phyloP scores from a whole-genome alignment of 2,329 filamentous ascomycete genomes.

The Talaromyces sp. region DNA sequence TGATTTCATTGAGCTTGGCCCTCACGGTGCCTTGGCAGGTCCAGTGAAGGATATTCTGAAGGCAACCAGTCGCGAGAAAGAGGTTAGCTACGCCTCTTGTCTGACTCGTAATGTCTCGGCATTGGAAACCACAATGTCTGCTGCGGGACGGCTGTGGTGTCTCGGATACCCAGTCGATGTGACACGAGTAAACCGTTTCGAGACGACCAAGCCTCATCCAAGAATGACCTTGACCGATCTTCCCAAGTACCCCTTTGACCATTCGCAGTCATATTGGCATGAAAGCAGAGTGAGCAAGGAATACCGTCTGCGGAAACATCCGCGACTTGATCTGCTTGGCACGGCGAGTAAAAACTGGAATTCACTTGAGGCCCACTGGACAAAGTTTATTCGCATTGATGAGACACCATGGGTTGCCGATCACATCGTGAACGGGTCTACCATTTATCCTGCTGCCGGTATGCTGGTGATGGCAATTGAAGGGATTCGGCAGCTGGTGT shows the following conservation, averaged over 20 bases:
- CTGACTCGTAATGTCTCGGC: background rate
- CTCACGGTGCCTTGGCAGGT: no score
- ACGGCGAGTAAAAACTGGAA: background rate
- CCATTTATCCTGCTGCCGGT: no score
- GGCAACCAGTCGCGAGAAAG: no score
- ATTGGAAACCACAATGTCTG: background rate
- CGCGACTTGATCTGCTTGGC: constrained; percentile 27
- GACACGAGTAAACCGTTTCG: background rate
- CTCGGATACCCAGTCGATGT: background rate
- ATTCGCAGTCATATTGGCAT: constrained; percentile 30
- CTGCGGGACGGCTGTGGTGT: background rate
- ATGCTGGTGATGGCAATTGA: no score
- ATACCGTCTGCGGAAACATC: constrained; percentile 23
- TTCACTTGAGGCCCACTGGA: background rate
- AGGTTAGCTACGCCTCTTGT: background rate
- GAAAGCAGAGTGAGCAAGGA: constrained; percentile 30
- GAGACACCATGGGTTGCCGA: background rate
- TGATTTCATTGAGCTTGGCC: no score
- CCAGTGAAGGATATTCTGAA: no score
- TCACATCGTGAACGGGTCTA: background rate
- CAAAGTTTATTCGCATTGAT: background rate
- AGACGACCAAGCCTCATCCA: background rate
- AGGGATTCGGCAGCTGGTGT: no score
- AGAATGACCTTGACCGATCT: background rate
- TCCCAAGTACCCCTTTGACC: background rate